Conservation (phyloP, 768 basidiomycete species). For the Piloderma croceum region DNA sequence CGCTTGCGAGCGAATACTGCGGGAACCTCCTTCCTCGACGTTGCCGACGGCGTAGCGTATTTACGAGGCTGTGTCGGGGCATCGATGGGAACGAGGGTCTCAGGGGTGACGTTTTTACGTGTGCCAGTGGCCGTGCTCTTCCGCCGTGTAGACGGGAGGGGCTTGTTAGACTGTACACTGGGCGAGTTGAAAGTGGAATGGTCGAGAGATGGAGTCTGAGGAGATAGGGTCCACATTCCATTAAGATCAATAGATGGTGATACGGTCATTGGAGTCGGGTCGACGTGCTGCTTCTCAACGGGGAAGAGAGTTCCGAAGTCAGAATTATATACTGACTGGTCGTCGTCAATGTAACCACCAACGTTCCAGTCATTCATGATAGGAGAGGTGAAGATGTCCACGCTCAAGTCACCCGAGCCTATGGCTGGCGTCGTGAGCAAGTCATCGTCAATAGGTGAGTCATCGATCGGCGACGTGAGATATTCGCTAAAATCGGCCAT, state of each 20-base stretch:
- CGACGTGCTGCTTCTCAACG: no score
- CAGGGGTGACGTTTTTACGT: conserved; percentile 63
- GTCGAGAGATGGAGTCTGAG: conserved; percentile 42
- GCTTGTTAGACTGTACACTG: conserved; percentile 10
- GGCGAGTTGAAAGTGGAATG: conserved; percentile 28
- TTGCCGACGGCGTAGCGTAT: conserved; percentile 67
- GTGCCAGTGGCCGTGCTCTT: conserved; percentile 47
- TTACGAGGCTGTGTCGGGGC: conserved; percentile 77
- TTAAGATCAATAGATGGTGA: conserved; percentile 29
- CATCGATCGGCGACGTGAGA: conserved; percentile 1
- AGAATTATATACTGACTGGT: conserved; percentile 30
- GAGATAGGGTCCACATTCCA: conserved; percentile 40
- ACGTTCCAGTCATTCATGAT: conserved; percentile 32
- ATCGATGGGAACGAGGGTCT: conserved; percentile 58
- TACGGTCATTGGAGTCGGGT: no score
- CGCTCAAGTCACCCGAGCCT: conserved; percentile 28
- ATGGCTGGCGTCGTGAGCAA: conserved; percentile 31
- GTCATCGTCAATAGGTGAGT: background rate
- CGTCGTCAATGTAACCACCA: conserved; percentile 30
- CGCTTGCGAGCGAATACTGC: conserved; percentile 66
- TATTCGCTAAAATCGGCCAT: conserved; percentile 9
- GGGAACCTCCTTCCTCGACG: conserved; percentile 76
- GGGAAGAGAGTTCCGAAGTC: no score
- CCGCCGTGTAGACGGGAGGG: conserved; percentile 5
- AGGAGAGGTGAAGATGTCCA: conserved; percentile 40